Evolutionary conservation across 495 filamentous ascomycete species (phyloP), one percentile per base, ranked within the genome.

Genomic region (Letharia columbiana): DNA sequence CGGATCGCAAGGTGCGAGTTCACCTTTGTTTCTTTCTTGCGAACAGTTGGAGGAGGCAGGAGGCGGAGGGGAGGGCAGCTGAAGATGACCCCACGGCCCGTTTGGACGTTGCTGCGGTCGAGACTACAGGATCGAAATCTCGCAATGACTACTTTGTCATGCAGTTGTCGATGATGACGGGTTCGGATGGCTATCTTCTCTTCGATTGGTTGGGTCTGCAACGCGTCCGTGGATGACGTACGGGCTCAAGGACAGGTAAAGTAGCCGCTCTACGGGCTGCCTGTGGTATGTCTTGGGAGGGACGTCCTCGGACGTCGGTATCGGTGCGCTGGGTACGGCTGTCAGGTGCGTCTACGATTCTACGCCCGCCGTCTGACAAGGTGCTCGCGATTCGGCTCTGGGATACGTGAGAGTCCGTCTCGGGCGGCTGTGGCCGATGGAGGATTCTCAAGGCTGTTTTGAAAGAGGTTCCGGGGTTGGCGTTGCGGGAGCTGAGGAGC

Each of bases 81-180:
- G 39, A 63, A 4, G 41, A 67, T 31, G 60, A 58, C 17, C 65
- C 65, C 4, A 33, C 39, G 12, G 18, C 62, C n/a, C n/a, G 49
- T 67, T 13, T 9, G 7, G 23, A 58, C 52, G 57, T 44, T 40
- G 62, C 28, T 67, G 58, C 37, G 18, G 23, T 20, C 65, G 58
- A 3, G 52, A 67, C 31, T 62, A 63, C 39, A 42, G n/a, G 4
- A 15, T n/a, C 10, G n/a, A 31, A 28, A 13, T 2, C 20, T 6
- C 28, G 4, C 28, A 31, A n/a, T 6, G 28, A 23, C 37, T 23
- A 37, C 20, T 0, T 39, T 3, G 2, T 8, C 4, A 28, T 28
- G 23, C 23, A 31, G 31, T 3, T 4, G 11, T 12, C 2, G 11
- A 31, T 31, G 23, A 31, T 10, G 6, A 31, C 4, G 10, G 15